Percentiles rank a stretch among this genome's conserved stretches.
Conservation (phyloP, 148 eudicot genomes). For the Rhododendron vialii region DNA sequence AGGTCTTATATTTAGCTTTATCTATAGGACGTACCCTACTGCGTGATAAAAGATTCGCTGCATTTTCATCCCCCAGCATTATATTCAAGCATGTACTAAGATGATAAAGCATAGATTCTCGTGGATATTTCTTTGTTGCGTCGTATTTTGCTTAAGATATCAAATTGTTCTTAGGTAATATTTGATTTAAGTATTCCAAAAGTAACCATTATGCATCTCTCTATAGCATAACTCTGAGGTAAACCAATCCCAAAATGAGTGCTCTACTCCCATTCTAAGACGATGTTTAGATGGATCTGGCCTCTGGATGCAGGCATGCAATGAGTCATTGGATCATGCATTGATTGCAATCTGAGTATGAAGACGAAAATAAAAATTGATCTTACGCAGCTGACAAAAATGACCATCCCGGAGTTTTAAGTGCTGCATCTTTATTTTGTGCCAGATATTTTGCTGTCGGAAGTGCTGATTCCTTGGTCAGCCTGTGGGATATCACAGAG, state of each 20-base stretch:
- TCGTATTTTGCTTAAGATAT: not conserved
- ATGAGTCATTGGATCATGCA: not conserved
- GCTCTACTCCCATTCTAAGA: not conserved
- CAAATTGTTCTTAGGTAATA: not conserved
- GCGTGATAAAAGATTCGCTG: not conserved
- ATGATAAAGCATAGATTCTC: not conserved
- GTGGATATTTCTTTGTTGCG: not conserved
- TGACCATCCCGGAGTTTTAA: not conserved
- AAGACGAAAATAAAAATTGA: not conserved
- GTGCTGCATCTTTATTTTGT: not conserved
- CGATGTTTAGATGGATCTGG: not conserved
- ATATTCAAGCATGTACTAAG: not conserved
- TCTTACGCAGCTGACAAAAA: not conserved
- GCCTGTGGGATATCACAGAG: slow-evolving; percentile 92
- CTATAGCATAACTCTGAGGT: not conserved
- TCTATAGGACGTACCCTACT: not conserved
- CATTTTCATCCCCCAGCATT: not conserved
- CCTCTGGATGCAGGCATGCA: not conserved
- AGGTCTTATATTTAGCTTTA: not conserved
- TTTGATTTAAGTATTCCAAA: not conserved
- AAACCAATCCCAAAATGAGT: not conserved
- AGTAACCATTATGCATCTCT: not conserved
- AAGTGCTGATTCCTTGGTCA: slow-evolving; percentile 98
- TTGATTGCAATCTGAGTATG: not conserved
- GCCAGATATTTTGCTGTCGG: slow-evolving; percentile 97